These are phyloP conservation scores for Fusarium caatingaense DNA, from an alignment of 2,329 filamentous ascomycete genomes.

Conservation along the genomic window DNA sequence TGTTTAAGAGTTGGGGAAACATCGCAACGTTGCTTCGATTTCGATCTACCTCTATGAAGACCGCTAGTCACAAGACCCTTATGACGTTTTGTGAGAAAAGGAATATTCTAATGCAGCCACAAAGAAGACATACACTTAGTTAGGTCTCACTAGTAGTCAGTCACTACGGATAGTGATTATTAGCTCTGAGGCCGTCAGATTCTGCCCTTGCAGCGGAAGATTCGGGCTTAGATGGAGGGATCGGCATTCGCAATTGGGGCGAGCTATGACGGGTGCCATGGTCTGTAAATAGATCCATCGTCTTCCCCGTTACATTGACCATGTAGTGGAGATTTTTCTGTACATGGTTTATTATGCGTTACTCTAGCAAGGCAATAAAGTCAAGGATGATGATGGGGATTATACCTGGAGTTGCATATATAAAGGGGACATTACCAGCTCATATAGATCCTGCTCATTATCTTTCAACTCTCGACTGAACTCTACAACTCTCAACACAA, in stretches of 20 bases:
- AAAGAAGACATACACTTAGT: neutral
- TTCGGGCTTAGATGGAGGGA: slow-evolving; percentile 9
- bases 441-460: neutral
- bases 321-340: neutral
- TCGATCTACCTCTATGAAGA: neutral
- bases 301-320: neutral
- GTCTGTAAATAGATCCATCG: slow-evolving; percentile 26
- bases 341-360: slow-evolving; percentile 6
- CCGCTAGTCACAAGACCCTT: neutral
- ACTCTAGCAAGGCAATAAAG: neutral
- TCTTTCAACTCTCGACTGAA: neutral
- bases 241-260: slow-evolving; percentile 12
- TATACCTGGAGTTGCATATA: neutral
- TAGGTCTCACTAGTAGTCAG: neutral
- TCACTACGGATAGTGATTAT: neutral
- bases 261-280: slow-evolving; percentile 22
- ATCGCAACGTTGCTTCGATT: slow-evolving; percentile 21
- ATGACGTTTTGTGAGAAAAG: neutral
- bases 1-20: neutral
- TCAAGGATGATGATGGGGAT: neutral
- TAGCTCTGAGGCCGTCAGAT: neutral
- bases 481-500: neutral
- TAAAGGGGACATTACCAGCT: slow-evolving; percentile 4
- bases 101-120: slow-evolving; percentile 17
- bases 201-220: slow-evolving; percentile 1